These are phyloP conservation scores for Leptodermis oblonga DNA, from an alignment of 257 asterid genomes.

Conservation along the genomic window DNA sequence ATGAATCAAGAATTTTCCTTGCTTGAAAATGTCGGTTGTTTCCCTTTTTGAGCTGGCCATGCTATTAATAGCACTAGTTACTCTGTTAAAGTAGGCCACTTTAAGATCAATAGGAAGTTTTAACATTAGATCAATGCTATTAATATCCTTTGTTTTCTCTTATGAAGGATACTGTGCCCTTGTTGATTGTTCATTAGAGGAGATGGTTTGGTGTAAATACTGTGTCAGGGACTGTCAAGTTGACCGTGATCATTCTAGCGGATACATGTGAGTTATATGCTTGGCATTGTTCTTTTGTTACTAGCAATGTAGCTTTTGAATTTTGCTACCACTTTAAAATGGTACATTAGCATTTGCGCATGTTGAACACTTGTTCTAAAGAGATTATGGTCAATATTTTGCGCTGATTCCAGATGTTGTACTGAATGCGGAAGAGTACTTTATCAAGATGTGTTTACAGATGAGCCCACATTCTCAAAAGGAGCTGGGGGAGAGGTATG, in stretches of 20 bases:
- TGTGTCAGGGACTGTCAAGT: slow-evolving; percentile 18
- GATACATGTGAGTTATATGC: slow-evolving; percentile 13
- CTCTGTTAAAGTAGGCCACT: slow-evolving; percentile 1
- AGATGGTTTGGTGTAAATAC: slow-evolving; percentile 22
- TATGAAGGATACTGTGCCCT: neutral
- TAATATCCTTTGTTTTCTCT: neutral
- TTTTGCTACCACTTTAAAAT: neutral
- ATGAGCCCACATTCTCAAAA: slow-evolving; percentile 23
- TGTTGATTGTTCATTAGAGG: neutral
- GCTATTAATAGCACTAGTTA: neutral
- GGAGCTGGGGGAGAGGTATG: slow-evolving; percentile 25
- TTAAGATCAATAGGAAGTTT: neutral
- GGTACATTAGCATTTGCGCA: neutral
- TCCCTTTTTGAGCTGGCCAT: too few relatives aligned
- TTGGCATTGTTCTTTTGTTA: neutral
- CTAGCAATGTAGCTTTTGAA: neutral
- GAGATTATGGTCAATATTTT: neutral
- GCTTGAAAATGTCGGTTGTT: neutral
- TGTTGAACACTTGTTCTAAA: neutral
- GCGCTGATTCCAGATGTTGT: slow-evolving; percentile 18
- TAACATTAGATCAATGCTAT: neutral
- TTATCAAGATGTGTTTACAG: slow-evolving; percentile 19
- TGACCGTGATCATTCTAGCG: slow-evolving; percentile 18
- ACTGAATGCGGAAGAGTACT: slow-evolving; percentile 25
- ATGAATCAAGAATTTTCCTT: too few relatives aligned